These are phyloP conservation scores for Erysimum cheiranthoides DNA, from an alignment of 345 rosid genomes.

Conservation along the genomic window DNA sequence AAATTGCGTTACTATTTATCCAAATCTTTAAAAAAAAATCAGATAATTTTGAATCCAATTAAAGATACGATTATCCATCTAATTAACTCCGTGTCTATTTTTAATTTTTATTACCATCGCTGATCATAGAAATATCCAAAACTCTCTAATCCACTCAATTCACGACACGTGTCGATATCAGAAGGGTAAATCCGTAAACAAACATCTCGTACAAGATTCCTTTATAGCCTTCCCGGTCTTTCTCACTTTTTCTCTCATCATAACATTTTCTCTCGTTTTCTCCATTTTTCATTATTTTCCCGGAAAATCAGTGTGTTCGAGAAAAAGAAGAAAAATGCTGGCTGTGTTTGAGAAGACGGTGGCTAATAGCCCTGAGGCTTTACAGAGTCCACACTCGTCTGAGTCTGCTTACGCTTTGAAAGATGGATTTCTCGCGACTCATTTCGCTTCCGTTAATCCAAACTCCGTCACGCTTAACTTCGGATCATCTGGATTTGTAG, in stretches of 20 bases:
- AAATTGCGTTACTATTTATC: neutral
- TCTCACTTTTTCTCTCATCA: constrained; percentile 3
- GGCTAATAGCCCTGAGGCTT: constrained; percentile 85
- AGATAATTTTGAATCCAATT: neutral
- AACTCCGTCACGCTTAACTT: constrained; percentile 74
- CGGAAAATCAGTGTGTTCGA: constrained; percentile 4
- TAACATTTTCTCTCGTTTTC: constrained; percentile 17
- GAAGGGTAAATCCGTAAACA: constrained; percentile 18
- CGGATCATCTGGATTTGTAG: constrained; percentile 73
- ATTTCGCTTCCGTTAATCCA: constrained; percentile 57
- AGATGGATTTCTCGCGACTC: constrained; percentile 67
- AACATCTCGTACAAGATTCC: constrained; percentile 2
- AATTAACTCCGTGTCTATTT: neutral
- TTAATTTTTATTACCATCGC: neutral
- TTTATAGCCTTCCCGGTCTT: constrained; percentile 43
- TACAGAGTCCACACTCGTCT: constrained; percentile 65
- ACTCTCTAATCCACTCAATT: neutral
- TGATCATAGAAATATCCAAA: constrained; percentile 25
- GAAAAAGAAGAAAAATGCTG: constrained; percentile 58
- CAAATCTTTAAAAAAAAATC: no score
- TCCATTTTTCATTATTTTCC: neutral
- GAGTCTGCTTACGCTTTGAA: constrained; percentile 61
- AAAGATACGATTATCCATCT: constrained; percentile 11
- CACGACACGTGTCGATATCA: neutral
- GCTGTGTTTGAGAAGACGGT: constrained; percentile 90